Evolutionary conservation across 306 rosid genomes (phyloP).

Genomic region (Pyrus pyrifolia): DNA sequence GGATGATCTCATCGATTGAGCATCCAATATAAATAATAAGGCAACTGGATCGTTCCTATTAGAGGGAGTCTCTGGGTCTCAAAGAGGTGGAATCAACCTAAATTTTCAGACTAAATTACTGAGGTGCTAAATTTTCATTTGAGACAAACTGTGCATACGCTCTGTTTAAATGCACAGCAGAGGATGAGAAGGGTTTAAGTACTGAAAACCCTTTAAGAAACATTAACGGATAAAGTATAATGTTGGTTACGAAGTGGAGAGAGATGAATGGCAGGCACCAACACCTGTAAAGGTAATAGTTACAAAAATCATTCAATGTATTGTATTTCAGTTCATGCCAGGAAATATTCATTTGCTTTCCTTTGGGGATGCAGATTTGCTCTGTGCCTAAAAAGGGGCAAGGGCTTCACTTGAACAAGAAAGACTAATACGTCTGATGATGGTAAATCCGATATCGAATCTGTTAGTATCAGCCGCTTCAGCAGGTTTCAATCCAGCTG

Average conservation of each 20-base stretch:
- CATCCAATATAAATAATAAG: not conserved
- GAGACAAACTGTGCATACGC: conserved; percentile 12
- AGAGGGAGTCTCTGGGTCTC: conserved; percentile 3
- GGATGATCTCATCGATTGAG: conserved; percentile 45
- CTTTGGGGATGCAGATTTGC: conserved; percentile 44
- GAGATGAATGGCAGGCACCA: conserved; percentile 23
- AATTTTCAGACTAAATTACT: conserved; percentile 15
- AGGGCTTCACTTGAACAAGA: not conserved
- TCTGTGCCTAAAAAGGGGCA: conserved; percentile 28
- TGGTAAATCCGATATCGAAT: conserved; percentile 13
- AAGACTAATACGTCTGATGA: conserved; percentile 15
- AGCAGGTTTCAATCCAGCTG: conserved; percentile 10
- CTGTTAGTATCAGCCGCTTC: conserved; percentile 11
- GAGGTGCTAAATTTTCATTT: conserved; percentile 2
- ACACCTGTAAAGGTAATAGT: conserved; percentile 38
- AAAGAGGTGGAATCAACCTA: conserved; percentile 20
- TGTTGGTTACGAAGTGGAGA: conserved; percentile 24
- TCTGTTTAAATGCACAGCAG: conserved; percentile 23
- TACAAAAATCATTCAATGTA: conserved; percentile 3
- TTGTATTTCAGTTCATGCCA: conserved; percentile 14
- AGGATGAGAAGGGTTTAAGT: conserved; percentile 22
- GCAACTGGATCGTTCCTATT: not conserved
- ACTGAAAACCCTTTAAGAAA: conserved; percentile 13
- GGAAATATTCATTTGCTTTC: conserved; percentile 28
- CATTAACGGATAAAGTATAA: conserved; percentile 9